phyloP scores from a whole-genome alignment of 2,329 filamentous ascomycete species.

The Ophiostoma tasmaniense region DNA sequence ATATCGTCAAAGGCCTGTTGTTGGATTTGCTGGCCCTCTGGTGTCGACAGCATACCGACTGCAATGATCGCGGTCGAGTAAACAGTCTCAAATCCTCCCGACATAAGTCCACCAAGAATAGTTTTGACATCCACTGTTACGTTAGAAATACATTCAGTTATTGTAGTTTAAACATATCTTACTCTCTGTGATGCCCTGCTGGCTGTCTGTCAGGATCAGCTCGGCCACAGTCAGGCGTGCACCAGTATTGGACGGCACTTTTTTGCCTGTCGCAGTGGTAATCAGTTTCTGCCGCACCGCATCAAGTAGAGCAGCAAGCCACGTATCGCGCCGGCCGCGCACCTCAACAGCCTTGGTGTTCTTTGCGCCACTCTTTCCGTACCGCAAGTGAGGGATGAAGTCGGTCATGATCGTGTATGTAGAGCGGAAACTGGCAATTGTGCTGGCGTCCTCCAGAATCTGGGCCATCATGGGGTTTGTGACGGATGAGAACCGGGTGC shows the following conservation, averaged over 20 bases:
- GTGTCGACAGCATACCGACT: slow-evolving; percentile 3
- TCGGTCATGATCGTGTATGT: slow-evolving; percentile 78
- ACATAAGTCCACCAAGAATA: background rate
- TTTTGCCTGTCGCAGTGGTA: background rate
- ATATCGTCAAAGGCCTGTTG: background rate
- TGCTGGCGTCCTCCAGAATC: slow-evolving; percentile 66
- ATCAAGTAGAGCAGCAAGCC: slow-evolving; percentile 51
- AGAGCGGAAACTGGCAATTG: slow-evolving; percentile 65
- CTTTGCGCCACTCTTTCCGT: slow-evolving; percentile 39
- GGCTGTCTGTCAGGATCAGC: background rate
- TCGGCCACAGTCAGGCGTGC: background rate
- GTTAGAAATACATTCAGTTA: background rate
- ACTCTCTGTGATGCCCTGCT: background rate
- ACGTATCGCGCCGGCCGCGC: slow-evolving; percentile 43
- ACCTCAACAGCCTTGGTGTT: slow-evolving; percentile 57
- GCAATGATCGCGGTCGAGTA: background rate
- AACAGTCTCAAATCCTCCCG: background rate
- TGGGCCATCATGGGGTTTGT: slow-evolving; percentile 75
- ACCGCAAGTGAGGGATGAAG: slow-evolving; percentile 46
- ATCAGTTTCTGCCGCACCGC: slow-evolving; percentile 15
- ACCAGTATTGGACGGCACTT: background rate
- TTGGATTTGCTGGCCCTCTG: background rate
- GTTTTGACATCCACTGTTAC: background rate
- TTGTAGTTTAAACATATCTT: background rate
- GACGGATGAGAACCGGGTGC: slow-evolving; percentile 65